Evolutionary conservation across 2,329 filamentous ascomycete species (phyloP).

Genomic region (Curvularia sp.): DNA sequence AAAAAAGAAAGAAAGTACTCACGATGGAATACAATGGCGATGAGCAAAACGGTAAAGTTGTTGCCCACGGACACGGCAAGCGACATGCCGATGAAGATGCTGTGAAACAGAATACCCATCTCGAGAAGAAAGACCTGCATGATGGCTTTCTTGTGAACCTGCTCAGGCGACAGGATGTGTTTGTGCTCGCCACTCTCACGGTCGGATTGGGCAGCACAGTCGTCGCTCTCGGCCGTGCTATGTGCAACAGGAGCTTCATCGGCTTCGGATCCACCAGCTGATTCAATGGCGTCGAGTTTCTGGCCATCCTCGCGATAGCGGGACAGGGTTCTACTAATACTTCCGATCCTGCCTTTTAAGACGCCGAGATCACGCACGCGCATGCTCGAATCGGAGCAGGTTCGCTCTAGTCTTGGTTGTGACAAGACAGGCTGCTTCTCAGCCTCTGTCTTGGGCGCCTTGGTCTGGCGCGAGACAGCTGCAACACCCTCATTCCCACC

Average conservation of each 20-base stretch:
- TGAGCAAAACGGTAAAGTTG: conserved; percentile 65
- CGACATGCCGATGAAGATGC: conserved; percentile 68
- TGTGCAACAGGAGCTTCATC: conserved; percentile 55
- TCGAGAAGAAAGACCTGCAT: conserved; percentile 57
- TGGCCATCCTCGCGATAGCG: conserved; percentile 38
- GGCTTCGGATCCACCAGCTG: conserved; percentile 37
- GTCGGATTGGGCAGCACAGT: conserved; percentile 34
- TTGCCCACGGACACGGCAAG: conserved; percentile 61
- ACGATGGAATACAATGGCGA: conserved; percentile 67
- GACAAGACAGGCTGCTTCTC: conserved; percentile 13
- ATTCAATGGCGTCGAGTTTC: conserved; percentile 53
- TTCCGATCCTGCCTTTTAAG: conserved; percentile 34
- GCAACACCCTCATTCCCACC: conserved; percentile 57
- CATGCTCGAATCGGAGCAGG: conserved; percentile 34
- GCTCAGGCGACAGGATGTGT: conserved; percentile 27
- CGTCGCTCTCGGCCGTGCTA: conserved; percentile 29
- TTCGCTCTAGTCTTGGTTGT: conserved; percentile 20
- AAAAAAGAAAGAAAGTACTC: too few relatives aligned
- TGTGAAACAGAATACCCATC: conserved; percentile 69
- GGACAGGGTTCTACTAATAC: conserved; percentile 42
- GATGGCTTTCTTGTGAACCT: conserved; percentile 40
- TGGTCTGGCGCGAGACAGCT: conserved; percentile 28
- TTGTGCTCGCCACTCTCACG: conserved; percentile 29
- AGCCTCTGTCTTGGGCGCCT: conserved; percentile 11
- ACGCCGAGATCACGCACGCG: conserved; percentile 35